Base-by-base conservation (phyloP, 73 alveolate species). In the Paramecium sexaurelia region DNA sequence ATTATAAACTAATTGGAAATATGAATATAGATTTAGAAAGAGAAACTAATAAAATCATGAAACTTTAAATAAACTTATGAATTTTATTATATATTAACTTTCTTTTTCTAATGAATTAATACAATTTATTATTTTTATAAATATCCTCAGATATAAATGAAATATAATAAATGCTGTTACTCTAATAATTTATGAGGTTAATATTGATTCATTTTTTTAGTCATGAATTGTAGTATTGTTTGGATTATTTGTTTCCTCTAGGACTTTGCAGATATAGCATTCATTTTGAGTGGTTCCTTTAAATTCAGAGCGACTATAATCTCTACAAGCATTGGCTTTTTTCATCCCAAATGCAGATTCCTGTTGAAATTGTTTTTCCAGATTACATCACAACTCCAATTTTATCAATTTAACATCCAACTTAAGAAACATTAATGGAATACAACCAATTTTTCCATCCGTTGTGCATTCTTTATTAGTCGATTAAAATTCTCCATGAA, bases 401-500 rank as follows among this genome's bases (percentile, higher is more conserved):
- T 19, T 20, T 20, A 1, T 27, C 15, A 13, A 24, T 6, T 6
- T 66, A 73, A 15, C 87, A 73, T 73, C 87, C 87, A 0, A 10
- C 61, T 1, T 32, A 13, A 5, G 33, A 26, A 67, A 66, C 32
- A 11, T 66, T 26, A 73, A 35, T 1, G 87, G 36, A 8, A 73
- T 73, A 17, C 87, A 73, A 5, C 87, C 87, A 35, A 66, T 32
- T 26, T 61, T 73, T 32, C 55, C 66, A 73, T 73, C 32, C 9
- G 67, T 20, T 20, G 61, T 73, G 27, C 87, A 73, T 8, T 35
- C 6, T 6, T 6, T 19, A 20, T 19, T 66, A 26, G 43, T 19
- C 1, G 7, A 7, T 17, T 66, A 8, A 68, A 55, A 68, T 7
- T 24, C 51, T n/a, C 22, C 9, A 32, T 68, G 85, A 68, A 55